Evolutionary conservation across 2,329 filamentous ascomycete species (phyloP), one percentile per base, ranked within the genome.

Genomic region (Fusarium nodosum): DNA sequence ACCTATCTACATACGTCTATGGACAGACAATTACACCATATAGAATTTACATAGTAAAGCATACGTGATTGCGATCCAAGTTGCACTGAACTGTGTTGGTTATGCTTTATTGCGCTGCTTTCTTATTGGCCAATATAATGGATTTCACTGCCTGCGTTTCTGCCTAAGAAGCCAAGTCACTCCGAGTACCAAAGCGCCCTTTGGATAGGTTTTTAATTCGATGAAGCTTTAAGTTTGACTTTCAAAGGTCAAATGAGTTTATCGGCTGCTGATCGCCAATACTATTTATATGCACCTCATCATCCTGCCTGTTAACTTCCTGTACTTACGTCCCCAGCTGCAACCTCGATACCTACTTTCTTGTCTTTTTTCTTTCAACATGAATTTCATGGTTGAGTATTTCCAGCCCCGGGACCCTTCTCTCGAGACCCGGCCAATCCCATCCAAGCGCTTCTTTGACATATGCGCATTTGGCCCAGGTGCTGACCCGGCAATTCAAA

Each of bases 401-500:
- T 59, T 68, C 16, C 18, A 47, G 34, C 38, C 60, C 8, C 55
- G 55, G 16, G 60, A 66, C 11, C 36, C 28, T 22, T 61, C 65
- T 26, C 65, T 68, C 30, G 28, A 46, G 8, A 46, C 16, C 18
- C 42, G 60, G n/a, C 26, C 55, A 9, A 39, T 57, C 4, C 65
- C 66, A 26, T 22, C 20, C 20, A 56, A 66, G 22, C 66, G 56
- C 31, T 48, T 7, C n/a, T 68, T 69, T 13, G 34, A 38, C 4
- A 20, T 38, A 22, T 41, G 56, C 36, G 56, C 57, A 20, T 30
- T 70, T 5, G 62, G 66, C 22, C 66, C 66, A 24, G 66, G 66
- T 24, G 36, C 61, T 30, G 34, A 56, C 16, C 36, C 34, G 4
- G 39, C 47, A 11, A 66, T 69, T 12, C 34, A 18, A 20, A 41